Conservation (phyloP, 1,284 basidiomycete genomes). For the Irpex rosettiformis region DNA sequence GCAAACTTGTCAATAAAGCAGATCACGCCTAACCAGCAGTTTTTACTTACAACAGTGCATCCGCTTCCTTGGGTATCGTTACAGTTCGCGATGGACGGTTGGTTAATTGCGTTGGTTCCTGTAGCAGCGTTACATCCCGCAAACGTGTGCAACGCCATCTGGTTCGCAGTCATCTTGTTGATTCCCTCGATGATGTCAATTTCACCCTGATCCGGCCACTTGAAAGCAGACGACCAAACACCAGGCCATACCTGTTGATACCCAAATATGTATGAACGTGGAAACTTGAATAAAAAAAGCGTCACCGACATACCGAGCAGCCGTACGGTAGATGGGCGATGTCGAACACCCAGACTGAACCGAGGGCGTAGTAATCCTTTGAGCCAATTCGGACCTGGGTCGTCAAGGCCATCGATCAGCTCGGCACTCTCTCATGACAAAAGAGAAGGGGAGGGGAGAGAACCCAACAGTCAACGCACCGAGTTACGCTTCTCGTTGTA, state of each 20-base stretch:
- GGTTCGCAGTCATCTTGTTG: slow-evolving; percentile 41
- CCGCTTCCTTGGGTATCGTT: slow-evolving; percentile 46
- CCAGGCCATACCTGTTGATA: slow-evolving; percentile 45
- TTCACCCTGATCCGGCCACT: slow-evolving; percentile 55
- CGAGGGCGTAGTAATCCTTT: slow-evolving; percentile 44
- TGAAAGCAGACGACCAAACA: slow-evolving; percentile 52
- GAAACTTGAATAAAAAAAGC: background rate
- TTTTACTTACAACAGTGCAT: slow-evolving; percentile 41
- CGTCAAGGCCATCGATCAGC: too few species aligned
- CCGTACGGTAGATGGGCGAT: slow-evolving; percentile 57
- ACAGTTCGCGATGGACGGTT: slow-evolving; percentile 13
- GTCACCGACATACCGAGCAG: slow-evolving; percentile 37
- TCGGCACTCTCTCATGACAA: too few species aligned
- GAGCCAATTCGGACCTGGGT: slow-evolving; percentile 54
- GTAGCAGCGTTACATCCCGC: slow-evolving; percentile 31
- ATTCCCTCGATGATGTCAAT: slow-evolving; percentile 53
- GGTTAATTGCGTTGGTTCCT: slow-evolving; percentile 24
- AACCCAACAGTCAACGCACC: too few species aligned
- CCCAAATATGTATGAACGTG: background rate
- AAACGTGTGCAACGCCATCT: slow-evolving; percentile 45
- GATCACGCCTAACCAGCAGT: too few species aligned
- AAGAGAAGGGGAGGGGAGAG: too few species aligned
- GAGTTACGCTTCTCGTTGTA: slow-evolving; percentile 55
- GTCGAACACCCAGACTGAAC: slow-evolving; percentile 61
- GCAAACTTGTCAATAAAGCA: background rate